These are phyloP conservation scores for Diaporthe vexans DNA, from an alignment of 2,329 filamentous ascomycete species.

Conservation along the genomic window DNA sequence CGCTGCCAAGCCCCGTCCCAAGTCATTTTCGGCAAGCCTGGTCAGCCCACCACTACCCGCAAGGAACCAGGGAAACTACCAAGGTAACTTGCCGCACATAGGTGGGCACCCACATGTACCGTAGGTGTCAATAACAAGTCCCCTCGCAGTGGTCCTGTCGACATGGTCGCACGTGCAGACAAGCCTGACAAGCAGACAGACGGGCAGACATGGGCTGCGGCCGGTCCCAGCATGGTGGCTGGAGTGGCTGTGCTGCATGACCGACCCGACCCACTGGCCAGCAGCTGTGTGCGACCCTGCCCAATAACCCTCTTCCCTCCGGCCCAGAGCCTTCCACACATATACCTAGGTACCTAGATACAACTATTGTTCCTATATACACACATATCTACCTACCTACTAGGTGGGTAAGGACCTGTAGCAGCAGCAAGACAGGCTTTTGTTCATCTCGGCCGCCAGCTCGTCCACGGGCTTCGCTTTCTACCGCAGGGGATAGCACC, in stretches of 20 bases:
- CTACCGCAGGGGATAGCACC: no score
- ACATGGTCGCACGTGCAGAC: not conserved
- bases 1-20: conserved; percentile 19
- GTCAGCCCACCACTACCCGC: not conserved
- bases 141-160: not conserved
- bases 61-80: not conserved
- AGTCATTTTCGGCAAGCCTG: conserved; percentile 24
- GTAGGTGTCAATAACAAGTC: no score
- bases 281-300: not conserved
- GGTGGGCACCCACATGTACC: no score
- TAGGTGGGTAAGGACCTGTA: no score
- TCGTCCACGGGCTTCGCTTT: no score
- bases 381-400: no score
- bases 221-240: not conserved
- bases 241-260: conserved; percentile 5
- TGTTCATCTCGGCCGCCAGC: no score
- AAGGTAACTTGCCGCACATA: not conserved
- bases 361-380: no score
- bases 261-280: not conserved
- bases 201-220: not conserved
- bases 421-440: no score
- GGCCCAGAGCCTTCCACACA: no score
- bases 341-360: no score
- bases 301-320: not conserved
- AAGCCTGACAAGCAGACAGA: not conserved